Percentiles rank a stretch among this genome's conserved stretches.
These are phyloP conservation scores for Cutaneotrichosporon dermatis DNA, from an alignment of 1,284 basidiomycete genomes.

Conservation along the genomic window DNA sequence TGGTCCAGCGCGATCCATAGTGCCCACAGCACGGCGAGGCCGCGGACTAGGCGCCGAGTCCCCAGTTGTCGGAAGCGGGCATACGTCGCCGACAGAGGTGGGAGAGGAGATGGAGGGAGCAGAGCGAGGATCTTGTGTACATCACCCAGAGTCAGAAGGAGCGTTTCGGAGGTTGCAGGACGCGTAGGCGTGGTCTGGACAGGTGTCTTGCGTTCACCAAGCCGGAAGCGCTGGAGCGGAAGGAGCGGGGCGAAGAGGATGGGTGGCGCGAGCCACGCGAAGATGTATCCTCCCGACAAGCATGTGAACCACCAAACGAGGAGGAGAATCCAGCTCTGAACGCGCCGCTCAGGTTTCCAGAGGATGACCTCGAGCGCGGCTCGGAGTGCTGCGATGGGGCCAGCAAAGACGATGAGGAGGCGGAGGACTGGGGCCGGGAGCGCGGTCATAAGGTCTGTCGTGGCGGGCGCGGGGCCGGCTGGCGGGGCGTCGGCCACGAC, in stretches of 20 bases:
- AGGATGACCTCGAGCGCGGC: slow-evolving; percentile 56
- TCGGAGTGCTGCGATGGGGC: slow-evolving; percentile 55
- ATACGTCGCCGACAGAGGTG: slow-evolving; percentile 25
- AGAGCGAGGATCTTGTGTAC: slow-evolving; percentile 45
- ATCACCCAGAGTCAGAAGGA: slow-evolving; percentile 50
- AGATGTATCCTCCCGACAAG: slow-evolving; percentile 56
- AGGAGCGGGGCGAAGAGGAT: slow-evolving; percentile 36
- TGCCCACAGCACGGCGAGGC: slow-evolving; percentile 42
- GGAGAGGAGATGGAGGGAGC: slow-evolving; percentile 37
- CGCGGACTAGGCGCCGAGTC: slow-evolving; percentile 32
- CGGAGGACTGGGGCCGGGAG: slow-evolving; percentile 46
- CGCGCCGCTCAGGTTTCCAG: slow-evolving; percentile 60
- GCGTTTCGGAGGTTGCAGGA: slow-evolving; percentile 59
- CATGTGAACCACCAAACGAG: slow-evolving; percentile 73
- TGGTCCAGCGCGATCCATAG: slow-evolving; percentile 43
- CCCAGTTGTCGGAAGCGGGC: slow-evolving; percentile 37
- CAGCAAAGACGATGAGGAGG: slow-evolving; percentile 51
- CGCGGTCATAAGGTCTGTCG: slow-evolving; percentile 39
- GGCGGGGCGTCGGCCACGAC: not conserved
- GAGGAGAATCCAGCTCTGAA: slow-evolving; percentile 65
- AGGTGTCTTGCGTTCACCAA: slow-evolving; percentile 24
- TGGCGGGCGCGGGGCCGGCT: slow-evolving; percentile 3
- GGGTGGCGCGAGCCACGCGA: slow-evolving; percentile 53
- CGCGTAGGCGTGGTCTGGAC: slow-evolving; percentile 29
- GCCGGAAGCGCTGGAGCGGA: slow-evolving; percentile 47